phyloP scores from a whole-genome alignment of 768 basidiomycete species.

The Dioszegia hungarica region DNA sequence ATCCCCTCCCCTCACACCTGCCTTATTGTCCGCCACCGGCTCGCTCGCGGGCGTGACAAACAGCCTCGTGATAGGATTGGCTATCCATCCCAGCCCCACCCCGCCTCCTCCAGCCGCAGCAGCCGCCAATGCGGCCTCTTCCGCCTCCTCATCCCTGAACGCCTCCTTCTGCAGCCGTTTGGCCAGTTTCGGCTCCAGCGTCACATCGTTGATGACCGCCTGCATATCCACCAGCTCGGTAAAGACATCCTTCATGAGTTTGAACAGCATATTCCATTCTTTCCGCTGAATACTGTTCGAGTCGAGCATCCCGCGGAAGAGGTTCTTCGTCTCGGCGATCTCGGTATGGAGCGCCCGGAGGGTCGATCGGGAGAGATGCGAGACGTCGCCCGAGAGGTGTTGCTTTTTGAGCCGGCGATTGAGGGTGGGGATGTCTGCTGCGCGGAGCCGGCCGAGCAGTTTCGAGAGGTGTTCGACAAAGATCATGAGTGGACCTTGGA shows the following conservation, averaged over 20 bases:
- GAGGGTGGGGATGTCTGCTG: conserved; percentile 80
- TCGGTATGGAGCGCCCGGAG: conserved; percentile 71
- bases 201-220: conserved; percentile 77
- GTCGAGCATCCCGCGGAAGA: conserved; percentile 70
- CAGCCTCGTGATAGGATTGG: conserved; percentile 70
- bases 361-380: conserved; percentile 77
- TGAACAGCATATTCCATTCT: conserved; percentile 77
- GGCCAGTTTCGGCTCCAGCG: conserved; percentile 78
- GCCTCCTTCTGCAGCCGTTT: conserved; percentile 53
- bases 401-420: conserved; percentile 88
- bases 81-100: conserved; percentile 64
- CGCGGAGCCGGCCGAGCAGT: conserved; percentile 61
- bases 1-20: conserved; percentile 12
- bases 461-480: conserved; percentile 56
- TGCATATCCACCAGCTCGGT: conserved; percentile 76
- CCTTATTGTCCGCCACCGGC: neutral
- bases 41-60: conserved; percentile 54
- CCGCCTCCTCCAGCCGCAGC: conserved; percentile 36
- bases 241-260: conserved; percentile 77
- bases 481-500: conserved; percentile 42
- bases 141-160: conserved; percentile 56
- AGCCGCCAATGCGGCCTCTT: conserved; percentile 48
- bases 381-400: conserved; percentile 71
- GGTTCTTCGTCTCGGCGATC: conserved; percentile 61
- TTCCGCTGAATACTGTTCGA: conserved; percentile 64